Base-by-base conservation (phyloP, 768 basidiomycete genomes). In the Psilocybe sp. region DNA sequence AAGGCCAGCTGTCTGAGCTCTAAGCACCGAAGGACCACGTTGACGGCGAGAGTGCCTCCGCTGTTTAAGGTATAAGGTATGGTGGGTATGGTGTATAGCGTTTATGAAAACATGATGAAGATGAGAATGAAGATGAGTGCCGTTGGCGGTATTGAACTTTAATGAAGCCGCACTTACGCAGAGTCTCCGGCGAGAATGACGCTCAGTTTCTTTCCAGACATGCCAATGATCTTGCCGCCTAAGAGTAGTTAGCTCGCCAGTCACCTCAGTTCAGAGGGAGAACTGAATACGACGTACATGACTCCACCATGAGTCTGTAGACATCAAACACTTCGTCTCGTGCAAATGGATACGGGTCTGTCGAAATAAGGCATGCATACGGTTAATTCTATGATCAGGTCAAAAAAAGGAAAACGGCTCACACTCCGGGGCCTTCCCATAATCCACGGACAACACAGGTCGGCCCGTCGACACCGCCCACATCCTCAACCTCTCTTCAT, bases 381-480 rank as follows among this genome's bases (percentile, higher is more conserved):
- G 40, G 10, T 40, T 31, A 33, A 18, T n/a, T 44, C 15, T 43
- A 15, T 35, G 23, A 15, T 5, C 19, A 56, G 34, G 33, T 39
- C 33, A 16, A 34, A 40, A 10, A 42, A 47, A 31, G 34, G 20
- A 35, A 19, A 34, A 39, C 15, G 15, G 60, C 82, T 66, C 64
- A 93, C 92, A 96, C 77, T 98, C 94, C 5, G 95, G 94, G 18
- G 94, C 90, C 69, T 98, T 99, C 32, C 94, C 92, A 65, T 98
- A 98, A 54, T 98, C 92, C 40, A 98, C 79, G 10, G 90, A 78
- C 35, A 98, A 70, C 3, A 98, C 80, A 12, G 90, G 89, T 60
- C 82, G 85, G 11, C 86, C 79, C 0, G 90, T 92, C 42, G 74
- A 76, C 31, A 81, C 70, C 3, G 94, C 89, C 96, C 97, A 98